Percentiles rank a stretch among this genome's conserved stretches.
Evolutionary conservation across 1,284 basidiomycete genomes (phyloP).

Genomic region (Irpex rosettiformis): DNA sequence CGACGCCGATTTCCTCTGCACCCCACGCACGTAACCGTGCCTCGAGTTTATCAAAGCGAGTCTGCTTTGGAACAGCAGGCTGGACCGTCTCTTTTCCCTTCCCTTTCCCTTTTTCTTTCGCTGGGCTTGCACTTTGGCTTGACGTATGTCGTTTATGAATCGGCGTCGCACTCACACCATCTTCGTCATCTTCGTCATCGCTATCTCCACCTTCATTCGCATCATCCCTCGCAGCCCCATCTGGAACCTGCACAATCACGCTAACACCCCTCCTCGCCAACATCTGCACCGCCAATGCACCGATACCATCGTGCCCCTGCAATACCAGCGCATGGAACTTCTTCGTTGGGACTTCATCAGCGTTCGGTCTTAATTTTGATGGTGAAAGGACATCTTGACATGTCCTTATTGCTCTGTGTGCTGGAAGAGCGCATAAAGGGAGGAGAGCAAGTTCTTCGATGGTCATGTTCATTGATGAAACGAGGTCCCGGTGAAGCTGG

Average conservation of each 20-base stretch:
- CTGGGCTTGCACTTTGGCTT: neutral
- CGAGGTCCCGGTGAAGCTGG: constrained; percentile 13
- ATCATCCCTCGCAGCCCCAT: constrained; percentile 29
- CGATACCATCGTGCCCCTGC: constrained; percentile 72
- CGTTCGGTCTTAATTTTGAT: constrained; percentile 13
- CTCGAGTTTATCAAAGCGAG: constrained; percentile 40
- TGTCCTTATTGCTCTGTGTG: constrained; percentile 74
- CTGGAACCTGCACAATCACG: constrained; percentile 68
- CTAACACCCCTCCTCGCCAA: constrained; percentile 59
- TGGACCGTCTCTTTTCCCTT: neutral
- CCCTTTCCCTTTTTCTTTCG: neutral
- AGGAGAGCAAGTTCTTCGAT: constrained; percentile 80
- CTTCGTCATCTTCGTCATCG: constrained; percentile 6
- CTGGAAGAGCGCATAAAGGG: constrained; percentile 71
- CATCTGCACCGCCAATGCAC: constrained; percentile 75
- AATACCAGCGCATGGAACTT: constrained; percentile 56
- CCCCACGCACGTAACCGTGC: constrained; percentile 59
- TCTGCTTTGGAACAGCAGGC: constrained; percentile 10
- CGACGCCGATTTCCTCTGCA: constrained; percentile 62
- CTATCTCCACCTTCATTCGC: constrained; percentile 15
- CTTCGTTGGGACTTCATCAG: constrained; percentile 6
- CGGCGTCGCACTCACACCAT: constrained; percentile 11
- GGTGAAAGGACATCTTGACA: constrained; percentile 30
- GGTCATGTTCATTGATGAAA: constrained; percentile 34
- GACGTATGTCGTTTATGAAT: constrained; percentile 2